Conservation (phyloP, 192 early-diverging fungal genomes). For the Allomyces macrogynus region DNA sequence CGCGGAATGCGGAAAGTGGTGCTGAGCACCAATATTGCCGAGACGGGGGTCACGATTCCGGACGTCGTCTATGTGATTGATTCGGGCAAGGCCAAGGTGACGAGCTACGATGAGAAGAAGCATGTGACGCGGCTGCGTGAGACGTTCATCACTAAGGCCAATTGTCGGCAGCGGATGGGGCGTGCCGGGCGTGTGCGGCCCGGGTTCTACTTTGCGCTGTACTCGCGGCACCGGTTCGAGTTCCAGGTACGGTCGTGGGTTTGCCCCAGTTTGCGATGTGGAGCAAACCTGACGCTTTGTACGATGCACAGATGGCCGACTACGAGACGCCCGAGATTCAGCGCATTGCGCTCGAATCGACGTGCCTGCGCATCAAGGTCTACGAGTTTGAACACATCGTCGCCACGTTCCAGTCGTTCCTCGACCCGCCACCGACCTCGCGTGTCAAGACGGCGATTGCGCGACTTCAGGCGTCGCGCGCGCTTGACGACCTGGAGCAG, state of each 20-base stretch:
- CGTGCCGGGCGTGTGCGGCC: slow-evolving; percentile 61
- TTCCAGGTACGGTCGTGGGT: slow-evolving; percentile 10
- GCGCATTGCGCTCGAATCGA: slow-evolving; percentile 62
- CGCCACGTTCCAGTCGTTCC: slow-evolving; percentile 27
- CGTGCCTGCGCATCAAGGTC: slow-evolving; percentile 50
- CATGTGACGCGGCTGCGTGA: slow-evolving; percentile 37
- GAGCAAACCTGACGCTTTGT: slow-evolving; percentile 1
- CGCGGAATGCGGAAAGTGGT: slow-evolving; percentile 46
- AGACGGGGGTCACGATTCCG: slow-evolving; percentile 62
- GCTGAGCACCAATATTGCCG: slow-evolving; percentile 58
- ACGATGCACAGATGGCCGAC: slow-evolving; percentile 21
- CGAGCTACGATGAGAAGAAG: slow-evolving; percentile 37
- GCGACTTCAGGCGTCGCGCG: slow-evolving; percentile 37
- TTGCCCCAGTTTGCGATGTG: not conserved
- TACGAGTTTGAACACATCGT: slow-evolving; percentile 38
- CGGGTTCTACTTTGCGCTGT: slow-evolving; percentile 60
- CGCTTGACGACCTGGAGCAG: slow-evolving; percentile 23
- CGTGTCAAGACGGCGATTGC: slow-evolving; percentile 34
- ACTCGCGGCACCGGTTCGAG: slow-evolving; percentile 26
- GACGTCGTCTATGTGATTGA: slow-evolving; percentile 67
- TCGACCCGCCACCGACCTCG: slow-evolving; percentile 41
- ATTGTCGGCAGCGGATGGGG: slow-evolving; percentile 48
- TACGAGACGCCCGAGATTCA: slow-evolving; percentile 56
- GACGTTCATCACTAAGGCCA: slow-evolving; percentile 41
- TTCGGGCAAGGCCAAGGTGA: slow-evolving; percentile 47